Evolutionary conservation across 495 filamentous ascomycete species (phyloP).

Genomic region (Elasticomyces elasticus): DNA sequence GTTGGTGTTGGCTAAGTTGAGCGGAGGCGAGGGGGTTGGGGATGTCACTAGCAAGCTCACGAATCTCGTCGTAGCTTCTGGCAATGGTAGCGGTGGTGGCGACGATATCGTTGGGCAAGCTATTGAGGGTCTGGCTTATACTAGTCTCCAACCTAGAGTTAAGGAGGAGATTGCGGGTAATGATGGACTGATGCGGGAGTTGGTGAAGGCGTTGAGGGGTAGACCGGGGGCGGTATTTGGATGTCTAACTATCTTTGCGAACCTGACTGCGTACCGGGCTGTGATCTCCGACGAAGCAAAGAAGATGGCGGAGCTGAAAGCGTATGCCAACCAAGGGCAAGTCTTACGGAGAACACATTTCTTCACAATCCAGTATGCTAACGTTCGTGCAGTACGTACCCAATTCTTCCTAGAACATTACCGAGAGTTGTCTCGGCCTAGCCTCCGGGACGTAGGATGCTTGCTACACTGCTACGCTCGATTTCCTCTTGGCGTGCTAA

Average conservation of each 20-base stretch:
- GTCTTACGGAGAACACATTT: no score
- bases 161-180: conserved; percentile 71
- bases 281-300: conserved; percentile 82
- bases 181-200: conserved; percentile 49
- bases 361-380: no score
- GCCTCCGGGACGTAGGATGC: no score
- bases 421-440: no score
- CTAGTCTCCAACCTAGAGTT: conserved; percentile 68
- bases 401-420: no score
- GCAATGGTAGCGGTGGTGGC: conserved; percentile 38
- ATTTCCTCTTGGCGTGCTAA: no score
- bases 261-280: conserved; percentile 74
- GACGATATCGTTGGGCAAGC: conserved; percentile 57
- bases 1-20: conserved; percentile 52
- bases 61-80: conserved; percentile 48
- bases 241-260: conserved; percentile 68
- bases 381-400: no score
- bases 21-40: conserved; percentile 27
- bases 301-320: conserved; percentile 78
- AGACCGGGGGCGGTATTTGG: conserved; percentile 63
- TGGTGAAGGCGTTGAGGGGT: conserved; percentile 55
- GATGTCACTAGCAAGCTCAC: conserved; percentile 73
- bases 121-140: conserved; percentile 88
- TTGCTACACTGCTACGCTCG: no score
- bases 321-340: conserved; percentile 88